A percentile compares a stretch with the other conserved stretches of the same genome.
phyloP scores from a whole-genome alignment of 192 early-diverging fungal species.

The Podila minutissima region DNA sequence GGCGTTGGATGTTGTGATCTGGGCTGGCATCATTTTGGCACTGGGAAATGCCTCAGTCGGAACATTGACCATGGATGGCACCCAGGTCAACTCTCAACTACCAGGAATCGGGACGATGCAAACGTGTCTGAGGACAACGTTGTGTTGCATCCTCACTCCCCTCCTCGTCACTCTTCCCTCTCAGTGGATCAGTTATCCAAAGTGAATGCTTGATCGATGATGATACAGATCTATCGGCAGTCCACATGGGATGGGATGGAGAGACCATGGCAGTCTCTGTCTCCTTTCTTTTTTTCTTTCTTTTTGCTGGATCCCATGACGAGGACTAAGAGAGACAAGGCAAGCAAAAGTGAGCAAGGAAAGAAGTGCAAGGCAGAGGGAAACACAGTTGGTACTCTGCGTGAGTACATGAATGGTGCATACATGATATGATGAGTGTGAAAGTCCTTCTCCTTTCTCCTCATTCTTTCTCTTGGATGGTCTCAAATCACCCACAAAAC shows the following conservation, averaged over 20 bases:
- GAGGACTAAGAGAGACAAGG: too few relatives aligned
- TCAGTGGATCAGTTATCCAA: neutral
- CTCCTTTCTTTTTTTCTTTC: neutral
- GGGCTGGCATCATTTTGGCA: too few relatives aligned
- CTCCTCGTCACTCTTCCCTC: neutral
- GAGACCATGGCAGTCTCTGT: neutral
- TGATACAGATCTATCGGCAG: neutral
- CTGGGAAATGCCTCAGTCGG: too few relatives aligned
- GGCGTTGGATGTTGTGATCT: too few relatives aligned
- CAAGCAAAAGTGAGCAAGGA: neutral
- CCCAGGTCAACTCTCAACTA: too few relatives aligned
- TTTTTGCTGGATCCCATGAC: neutral
- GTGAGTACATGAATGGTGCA: too few relatives aligned
- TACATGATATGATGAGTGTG: too few relatives aligned
- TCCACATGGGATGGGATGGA: neutral
- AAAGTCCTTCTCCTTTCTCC: neutral
- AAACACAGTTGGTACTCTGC: too few relatives aligned
- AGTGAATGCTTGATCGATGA: too few relatives aligned
- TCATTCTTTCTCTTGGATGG: neutral
- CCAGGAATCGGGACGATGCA: too few relatives aligned
- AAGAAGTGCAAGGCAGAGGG: too few relatives aligned
- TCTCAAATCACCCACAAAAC: neutral
- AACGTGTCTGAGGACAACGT: neutral
- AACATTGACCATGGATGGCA: too few relatives aligned
- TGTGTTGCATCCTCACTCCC: neutral